Evolutionary conservation across 169 alveolate genomes (phyloP).

Genomic region (Ichthyophthirius multifiliis): DNA sequence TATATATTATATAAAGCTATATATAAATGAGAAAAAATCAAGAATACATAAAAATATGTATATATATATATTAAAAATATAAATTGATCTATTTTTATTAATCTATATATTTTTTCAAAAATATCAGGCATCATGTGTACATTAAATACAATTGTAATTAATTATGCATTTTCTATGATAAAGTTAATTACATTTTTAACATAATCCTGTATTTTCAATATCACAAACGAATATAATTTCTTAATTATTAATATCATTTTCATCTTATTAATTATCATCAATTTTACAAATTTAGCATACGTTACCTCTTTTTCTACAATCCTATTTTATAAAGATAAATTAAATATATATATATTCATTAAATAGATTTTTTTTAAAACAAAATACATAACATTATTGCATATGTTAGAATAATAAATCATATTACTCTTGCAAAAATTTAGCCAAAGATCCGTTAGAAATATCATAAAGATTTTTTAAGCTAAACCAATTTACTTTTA

Average conservation of each 20-base stretch:
- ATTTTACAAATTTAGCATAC: conserved; percentile 20
- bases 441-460: conserved; percentile 20
- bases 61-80: too few species aligned
- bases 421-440: conserved; percentile 20
- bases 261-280: too few species aligned
- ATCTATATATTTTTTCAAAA: too few species aligned
- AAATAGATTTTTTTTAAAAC: background rate
- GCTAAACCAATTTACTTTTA: conserved; percentile 21
- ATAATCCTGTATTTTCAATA: conserved; percentile 19
- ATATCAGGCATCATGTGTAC: too few species aligned
- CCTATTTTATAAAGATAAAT: background rate
- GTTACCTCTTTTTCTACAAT: conserved; percentile 29
- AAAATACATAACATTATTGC: conserved; percentile 1
- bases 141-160: too few species aligned
- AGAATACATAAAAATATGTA: too few species aligned
- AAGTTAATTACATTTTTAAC: conserved; percentile 23
- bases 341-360: background rate
- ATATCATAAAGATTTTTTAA: conserved; percentile 39
- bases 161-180: conserved; percentile 30
- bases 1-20: too few species aligned
- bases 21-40: too few species aligned
- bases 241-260: too few species aligned
- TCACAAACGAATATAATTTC: conserved; percentile 21
- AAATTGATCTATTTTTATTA: too few species aligned
- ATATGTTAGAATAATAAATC: conserved; percentile 15